A percentile compares a stretch with the other conserved stretches of the same genome.
Evolutionary conservation across 768 basidiomycete genomes (phyloP).

Genomic region (Termitomyces sp.): DNA sequence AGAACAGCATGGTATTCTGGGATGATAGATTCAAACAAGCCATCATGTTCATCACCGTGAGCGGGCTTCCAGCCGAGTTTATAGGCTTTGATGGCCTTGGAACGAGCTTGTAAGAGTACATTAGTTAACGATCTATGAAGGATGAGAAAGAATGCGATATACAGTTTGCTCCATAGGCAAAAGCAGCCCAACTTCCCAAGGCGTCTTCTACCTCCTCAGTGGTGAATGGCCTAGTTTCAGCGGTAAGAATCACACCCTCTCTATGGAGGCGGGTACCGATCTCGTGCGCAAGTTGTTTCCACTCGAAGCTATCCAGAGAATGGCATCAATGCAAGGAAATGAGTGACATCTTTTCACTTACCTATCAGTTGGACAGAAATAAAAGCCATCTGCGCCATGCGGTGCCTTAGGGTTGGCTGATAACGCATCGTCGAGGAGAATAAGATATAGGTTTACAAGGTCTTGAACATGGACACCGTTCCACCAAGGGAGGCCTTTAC

Average conservation of each 20-base stretch:
- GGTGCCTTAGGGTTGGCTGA: constrained; percentile 6
- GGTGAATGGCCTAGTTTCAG: constrained; percentile 7
- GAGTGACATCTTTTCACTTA: background rate
- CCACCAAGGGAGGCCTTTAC: constrained; percentile 11
- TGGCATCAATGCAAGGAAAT: background rate
- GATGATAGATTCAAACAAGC: constrained; percentile 12
- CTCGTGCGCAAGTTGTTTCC: constrained; percentile 13
- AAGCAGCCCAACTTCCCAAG: constrained; percentile 8
- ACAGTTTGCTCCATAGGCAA: constrained; percentile 14
- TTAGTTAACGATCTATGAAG: background rate
- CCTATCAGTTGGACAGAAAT: constrained; percentile 13
- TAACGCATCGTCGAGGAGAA: constrained; percentile 10
- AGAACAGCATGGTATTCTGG: constrained; percentile 9
- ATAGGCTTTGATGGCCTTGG: constrained; percentile 8
- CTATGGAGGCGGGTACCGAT: constrained; percentile 10
- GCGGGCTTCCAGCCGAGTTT: constrained; percentile 12
- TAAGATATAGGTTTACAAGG: constrained; percentile 4
- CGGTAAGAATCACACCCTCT: constrained; percentile 7
- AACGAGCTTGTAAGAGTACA: constrained; percentile 4
- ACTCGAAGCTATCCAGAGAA: constrained; percentile 1
- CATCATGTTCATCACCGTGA: constrained; percentile 11
- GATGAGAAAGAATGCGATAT: background rate
- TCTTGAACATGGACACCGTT: constrained; percentile 14
- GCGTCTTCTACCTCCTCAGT: constrained; percentile 6
- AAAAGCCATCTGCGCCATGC: constrained; percentile 10